phyloP scores from a whole-genome alignment of 2,329 filamentous ascomycete genomes.

The Blastomyces parvus region DNA sequence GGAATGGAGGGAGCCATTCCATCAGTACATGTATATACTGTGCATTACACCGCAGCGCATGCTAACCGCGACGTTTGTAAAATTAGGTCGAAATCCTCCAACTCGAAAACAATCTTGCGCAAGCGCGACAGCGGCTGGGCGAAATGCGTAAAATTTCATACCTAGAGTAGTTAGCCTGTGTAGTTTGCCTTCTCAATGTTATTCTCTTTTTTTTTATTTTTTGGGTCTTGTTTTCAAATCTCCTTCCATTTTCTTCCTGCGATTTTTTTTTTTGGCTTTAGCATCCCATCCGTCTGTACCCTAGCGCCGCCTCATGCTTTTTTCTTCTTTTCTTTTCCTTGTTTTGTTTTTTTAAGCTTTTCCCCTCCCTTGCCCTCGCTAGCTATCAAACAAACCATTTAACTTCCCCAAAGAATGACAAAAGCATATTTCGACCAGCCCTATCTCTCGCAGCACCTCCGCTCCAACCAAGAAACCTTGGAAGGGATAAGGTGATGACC shows the following conservation, averaged over 20 bases:
- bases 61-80: constrained; percentile 13
- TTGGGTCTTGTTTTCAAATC: background rate
- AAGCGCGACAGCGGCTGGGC: constrained; percentile 72
- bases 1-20: background rate
- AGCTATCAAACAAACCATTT: background rate
- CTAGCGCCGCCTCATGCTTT: background rate
- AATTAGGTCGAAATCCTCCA: constrained; percentile 88
- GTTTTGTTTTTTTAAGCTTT: background rate
- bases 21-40: background rate
- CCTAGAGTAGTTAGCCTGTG: constrained; percentile 52
- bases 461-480: background rate
- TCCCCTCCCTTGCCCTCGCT: background rate
- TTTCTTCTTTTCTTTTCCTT: background rate
- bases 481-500: background rate
- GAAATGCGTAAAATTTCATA: constrained; percentile 99
- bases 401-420: background rate
- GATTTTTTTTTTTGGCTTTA: background rate
- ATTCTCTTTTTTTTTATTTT: background rate
- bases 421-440: background rate
- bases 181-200: background rate
- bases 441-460: background rate
- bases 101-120: constrained; percentile 73
- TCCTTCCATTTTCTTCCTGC: too few relatives aligned
- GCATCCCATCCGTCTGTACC: background rate
- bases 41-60: background rate